phyloP scores from a whole-genome alignment of 768 basidiomycete genomes.

The Mycena epipterygia region DNA sequence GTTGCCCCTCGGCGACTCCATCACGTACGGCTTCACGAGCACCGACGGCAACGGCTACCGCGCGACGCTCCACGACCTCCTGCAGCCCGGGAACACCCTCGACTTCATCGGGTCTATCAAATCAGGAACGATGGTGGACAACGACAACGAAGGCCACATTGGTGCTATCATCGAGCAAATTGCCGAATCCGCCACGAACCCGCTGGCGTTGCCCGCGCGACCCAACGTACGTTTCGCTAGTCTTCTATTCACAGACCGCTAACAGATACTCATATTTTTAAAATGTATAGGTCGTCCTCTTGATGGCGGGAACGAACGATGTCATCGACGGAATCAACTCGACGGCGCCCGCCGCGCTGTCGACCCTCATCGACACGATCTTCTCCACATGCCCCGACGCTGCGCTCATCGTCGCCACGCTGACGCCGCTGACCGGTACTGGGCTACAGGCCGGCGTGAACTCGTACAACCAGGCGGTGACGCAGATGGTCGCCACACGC shows the following conservation, averaged over 20 bases:
- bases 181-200: slow-evolving; percentile 8
- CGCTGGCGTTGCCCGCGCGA: slow-evolving; percentile 15
- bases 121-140: slow-evolving; percentile 33
- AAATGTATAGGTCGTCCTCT: slow-evolving; percentile 29
- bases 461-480: slow-evolving; percentile 19
- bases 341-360: slow-evolving; percentile 1
- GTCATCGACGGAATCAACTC: slow-evolving; percentile 9
- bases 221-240: background rate
- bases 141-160: slow-evolving; percentile 32
- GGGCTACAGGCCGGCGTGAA: slow-evolving; percentile 17
- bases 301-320: slow-evolving; percentile 36
- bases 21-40: slow-evolving; percentile 23
- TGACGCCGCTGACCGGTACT: slow-evolving; percentile 22
- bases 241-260: background rate
- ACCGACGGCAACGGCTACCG: slow-evolving; percentile 37
- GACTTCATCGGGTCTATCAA: slow-evolving; percentile 33
- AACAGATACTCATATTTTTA: too few relatives aligned
- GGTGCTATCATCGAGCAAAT: slow-evolving; percentile 30
- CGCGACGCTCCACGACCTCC: slow-evolving; percentile 4
- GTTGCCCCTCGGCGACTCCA: slow-evolving; percentile 28
- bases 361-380: slow-evolving; percentile 22
- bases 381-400: slow-evolving; percentile 27
- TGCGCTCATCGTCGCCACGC: slow-evolving; percentile 29
- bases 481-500: slow-evolving; percentile 17
- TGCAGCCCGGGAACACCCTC: slow-evolving; percentile 29